Evolutionary conservation across 1,139 yeast genomes (phyloP), one percentile per base, ranked within the genome.

Genomic region (Suhomyces bokatorum): DNA sequence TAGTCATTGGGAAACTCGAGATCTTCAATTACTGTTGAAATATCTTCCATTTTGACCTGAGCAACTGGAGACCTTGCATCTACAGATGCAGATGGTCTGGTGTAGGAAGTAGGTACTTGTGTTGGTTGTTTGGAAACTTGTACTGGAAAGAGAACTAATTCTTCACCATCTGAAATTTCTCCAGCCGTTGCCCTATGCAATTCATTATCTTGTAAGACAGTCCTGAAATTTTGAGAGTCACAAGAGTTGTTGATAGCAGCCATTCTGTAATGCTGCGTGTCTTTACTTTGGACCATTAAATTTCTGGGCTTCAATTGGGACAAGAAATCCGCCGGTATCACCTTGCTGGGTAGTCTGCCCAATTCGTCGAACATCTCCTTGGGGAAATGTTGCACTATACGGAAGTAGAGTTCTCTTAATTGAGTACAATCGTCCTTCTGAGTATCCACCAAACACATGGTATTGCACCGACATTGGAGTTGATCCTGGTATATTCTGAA

Each of bases 401-500:
- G 28, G 9, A 27, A 30, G 22, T 40, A 44, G n/a, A 44, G 24
- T 6, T 37, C 40, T 5, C 28, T 15, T 30, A 44, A 37, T 5
- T 33, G 36, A 14, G 27, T 17, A 15, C 42, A 40, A 7, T 35
- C 41, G 5, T 40, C 46, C 1, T 26, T 29, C 6, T 26, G 10
- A 9, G 4, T 15, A 11, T 38, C 40, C 7, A 20, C 38, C n/a
- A 30, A 17, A 13, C 33, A 15, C 17, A 40, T 30, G 7, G 33
- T 31, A 11, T 37, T 32, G 20, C 41, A 37, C 12, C 44, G 39
- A 6, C 43, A 32, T 29, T 50, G 51, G 10, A 50, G 35, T 8
- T 40, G 42, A 11, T 42, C 46, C 8, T 35, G 26, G 32, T 42
- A 50, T 6, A 38, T 20, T 16, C 43, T 50, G 40, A 46, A 40